Evolutionary conservation across 176 grass and related monocot genomes (phyloP), one percentile per base, ranked within the genome.

Genomic region (Pharus latifolius): DNA sequence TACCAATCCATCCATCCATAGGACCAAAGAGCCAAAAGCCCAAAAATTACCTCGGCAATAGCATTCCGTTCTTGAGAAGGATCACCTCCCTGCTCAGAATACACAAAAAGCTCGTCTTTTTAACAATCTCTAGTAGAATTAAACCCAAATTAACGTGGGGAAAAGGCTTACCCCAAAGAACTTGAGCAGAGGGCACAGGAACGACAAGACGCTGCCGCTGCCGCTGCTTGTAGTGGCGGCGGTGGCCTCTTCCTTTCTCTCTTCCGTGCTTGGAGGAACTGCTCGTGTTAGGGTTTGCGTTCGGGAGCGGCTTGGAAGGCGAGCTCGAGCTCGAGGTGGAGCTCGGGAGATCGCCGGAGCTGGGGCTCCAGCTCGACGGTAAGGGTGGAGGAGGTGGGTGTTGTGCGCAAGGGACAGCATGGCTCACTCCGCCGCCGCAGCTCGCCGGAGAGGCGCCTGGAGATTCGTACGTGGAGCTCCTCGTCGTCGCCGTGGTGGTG

Each of bases 101-200:
- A 24, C 48, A 70, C 62, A 50, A 27, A 63, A 55, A 69, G 0
- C 7, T 24, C 17, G 49, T 17, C 5, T 41, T 52, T 25, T 66
- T 9, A 63, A 58, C 49, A 43, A 49, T 12, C 12, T 9, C 3
- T 2, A 14, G 12, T 29, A 1, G 17, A 28, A 78, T 30, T 63
- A 77, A 77, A 22, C 31, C 35, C 49, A 15, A 3, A 32, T 2
- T 32, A 4, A 40, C 29, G 55, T 47, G 20, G 31, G 19, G 4
- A 24, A 71, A 54, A 58, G 56, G 38, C 3, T 82, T 98, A 98
- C 89, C 35, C 87, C 86, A 9, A 98, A 60, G 42, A 98, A 72
- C 41, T 85, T 98, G 63, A 98, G 86, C 48, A 98, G 94, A 34
- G 86, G 93, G 42, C 94, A 97, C 27, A 97, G 83, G 25, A 90